Evolutionary conservation across 2,329 filamentous ascomycete genomes (phyloP).

Genomic region (Colletotrichum australisinense): DNA sequence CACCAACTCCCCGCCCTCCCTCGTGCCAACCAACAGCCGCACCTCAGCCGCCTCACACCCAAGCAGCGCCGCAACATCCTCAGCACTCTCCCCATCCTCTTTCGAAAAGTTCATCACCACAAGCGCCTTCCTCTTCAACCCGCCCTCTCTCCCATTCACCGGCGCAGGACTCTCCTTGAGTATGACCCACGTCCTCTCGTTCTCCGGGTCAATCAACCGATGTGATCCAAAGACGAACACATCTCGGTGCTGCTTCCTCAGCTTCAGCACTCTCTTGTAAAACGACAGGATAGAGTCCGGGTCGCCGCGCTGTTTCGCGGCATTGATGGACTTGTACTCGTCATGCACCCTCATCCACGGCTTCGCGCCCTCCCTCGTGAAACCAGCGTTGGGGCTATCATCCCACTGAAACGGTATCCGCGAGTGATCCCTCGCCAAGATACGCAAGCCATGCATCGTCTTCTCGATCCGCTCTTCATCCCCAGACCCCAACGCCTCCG

Average conservation of each 20-base stretch:
- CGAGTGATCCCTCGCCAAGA: conserved; percentile 72
- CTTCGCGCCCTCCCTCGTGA: conserved; percentile 56
- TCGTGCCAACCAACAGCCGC: conserved; percentile 43
- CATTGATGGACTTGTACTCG: conserved; percentile 67
- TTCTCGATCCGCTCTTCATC: conserved; percentile 51
- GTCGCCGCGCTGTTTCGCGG: conserved; percentile 57
- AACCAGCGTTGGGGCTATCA: conserved; percentile 67
- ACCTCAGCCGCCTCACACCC: conserved; percentile 36
- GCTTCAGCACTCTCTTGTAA: conserved; percentile 64
- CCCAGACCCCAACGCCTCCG: conserved; percentile 51
- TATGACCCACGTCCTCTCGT: conserved; percentile 69
- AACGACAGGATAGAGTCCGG: conserved; percentile 65
- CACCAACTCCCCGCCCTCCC: background rate
- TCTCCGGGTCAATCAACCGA: conserved; percentile 59
- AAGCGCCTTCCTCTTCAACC: conserved; percentile 46
- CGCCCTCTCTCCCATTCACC: conserved; percentile 23
- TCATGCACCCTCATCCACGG: conserved; percentile 79
- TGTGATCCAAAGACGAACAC: conserved; percentile 73
- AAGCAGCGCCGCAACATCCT: conserved; percentile 41
- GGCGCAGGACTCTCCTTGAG: conserved; percentile 49
- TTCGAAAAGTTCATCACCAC: conserved; percentile 61
- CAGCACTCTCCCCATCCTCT: conserved; percentile 40
- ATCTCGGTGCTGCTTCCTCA: conserved; percentile 66
- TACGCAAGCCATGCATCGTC: conserved; percentile 64
- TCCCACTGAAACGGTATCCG: conserved; percentile 77